Base-by-base conservation (phyloP, 2,329 filamentous ascomycete genomes). In the Mariannaea elegans region DNA sequence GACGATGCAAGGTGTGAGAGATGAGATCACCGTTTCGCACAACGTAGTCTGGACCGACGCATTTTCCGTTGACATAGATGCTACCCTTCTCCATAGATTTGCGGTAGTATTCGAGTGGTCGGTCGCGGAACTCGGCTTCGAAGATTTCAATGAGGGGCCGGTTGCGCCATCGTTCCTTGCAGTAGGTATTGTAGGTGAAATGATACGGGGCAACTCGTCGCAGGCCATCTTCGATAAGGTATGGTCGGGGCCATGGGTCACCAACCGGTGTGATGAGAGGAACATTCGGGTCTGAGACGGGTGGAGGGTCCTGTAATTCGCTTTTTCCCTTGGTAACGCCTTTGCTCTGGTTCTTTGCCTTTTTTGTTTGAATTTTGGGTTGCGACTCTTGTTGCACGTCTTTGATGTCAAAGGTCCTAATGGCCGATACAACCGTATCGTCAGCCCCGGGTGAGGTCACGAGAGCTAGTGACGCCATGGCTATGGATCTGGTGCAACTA, bases 181-280 rank as follows among this genome's bases (percentile, higher is more conserved):
- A 95, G 79, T 87, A 93, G 0, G 94, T 97, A 73, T 97, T 96
- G 82, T 97, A 97, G 3, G 94, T 97, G 76, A 85, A 97, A 74
- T 95, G 88, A 74, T 99, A 98, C 3, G 94, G 94, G 41, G 84
- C 84, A 29, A 97, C 90, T 64, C 93, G 89, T 49, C 94, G 89
- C 62, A 99, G 80, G 8, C 92, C 93, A 67, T 90, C 89, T 69
- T 97, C 90, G 63, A 97, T 82, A 70, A 90, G 90, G 77, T 97
- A 98, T 1, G 93, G 93, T 56, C 80, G 78, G 8, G 84, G 85
- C 81, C 80, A 83, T 19, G 77, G 65, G 51, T 78, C 74, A 27
- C 71, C 72, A 6, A 70, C 64, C 3, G 79, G 74, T 18, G 73
- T 77, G 39, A 73, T 72, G 57, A 77, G 64, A 21, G 66, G 62